A percentile compares a stretch with the other conserved stretches of the same genome.
phyloP scores from a whole-genome alignment of 768 basidiomycete genomes.

The Myochromella boudieri region DNA sequence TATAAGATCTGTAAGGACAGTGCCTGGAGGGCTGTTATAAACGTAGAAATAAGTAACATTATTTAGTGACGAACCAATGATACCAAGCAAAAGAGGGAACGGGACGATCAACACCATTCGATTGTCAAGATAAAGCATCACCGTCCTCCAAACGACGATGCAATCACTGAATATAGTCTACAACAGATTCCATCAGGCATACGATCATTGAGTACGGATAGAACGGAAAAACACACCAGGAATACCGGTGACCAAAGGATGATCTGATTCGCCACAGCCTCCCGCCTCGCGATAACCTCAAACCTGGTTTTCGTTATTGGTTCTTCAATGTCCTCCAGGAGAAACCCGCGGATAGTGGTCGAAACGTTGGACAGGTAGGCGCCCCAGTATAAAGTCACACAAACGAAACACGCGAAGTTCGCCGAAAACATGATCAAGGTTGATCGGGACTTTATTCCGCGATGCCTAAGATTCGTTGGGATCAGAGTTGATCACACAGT shows the following conservation, averaged over 20 bases:
- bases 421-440: not conserved
- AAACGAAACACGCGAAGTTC: not conserved
- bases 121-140: not conserved
- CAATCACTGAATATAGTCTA: not conserved
- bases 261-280: not conserved
- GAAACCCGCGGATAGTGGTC: not conserved
- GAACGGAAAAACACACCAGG: not conserved
- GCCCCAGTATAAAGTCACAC: not conserved
- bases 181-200: not conserved
- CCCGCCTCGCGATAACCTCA: not conserved
- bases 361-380: not conserved
- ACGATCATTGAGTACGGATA: not conserved
- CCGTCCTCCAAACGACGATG: not conserved
- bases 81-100: not conserved
- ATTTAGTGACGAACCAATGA: not conserved
- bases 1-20: not conserved
- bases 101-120: not conserved
- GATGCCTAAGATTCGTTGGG: not conserved
- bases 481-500: not conserved
- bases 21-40: not conserved
- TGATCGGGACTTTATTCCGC: not conserved
- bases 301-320: not conserved
- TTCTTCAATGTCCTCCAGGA: not conserved
- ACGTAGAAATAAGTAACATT: not conserved
- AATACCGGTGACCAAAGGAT: not conserved